Conservation (phyloP, 2,329 filamentous ascomycete species). For the Ophiostoma quercus region DNA sequence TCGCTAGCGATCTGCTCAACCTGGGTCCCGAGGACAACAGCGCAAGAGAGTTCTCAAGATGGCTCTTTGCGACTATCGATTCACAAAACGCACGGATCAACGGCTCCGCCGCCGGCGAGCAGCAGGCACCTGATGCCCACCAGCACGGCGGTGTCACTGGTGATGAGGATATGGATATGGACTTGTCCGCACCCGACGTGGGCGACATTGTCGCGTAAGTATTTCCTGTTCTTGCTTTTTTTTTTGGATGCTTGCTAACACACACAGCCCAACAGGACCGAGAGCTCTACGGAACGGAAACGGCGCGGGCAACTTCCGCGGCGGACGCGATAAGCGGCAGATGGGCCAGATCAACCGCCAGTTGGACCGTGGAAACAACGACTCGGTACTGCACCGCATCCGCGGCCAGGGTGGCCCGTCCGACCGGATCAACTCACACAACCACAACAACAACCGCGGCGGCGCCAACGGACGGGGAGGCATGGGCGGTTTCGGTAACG, state of each 20-base stretch:
- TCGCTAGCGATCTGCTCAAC: conserved; percentile 79
- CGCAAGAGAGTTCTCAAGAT: conserved; percentile 77
- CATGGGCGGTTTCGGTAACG: conserved; percentile 33
- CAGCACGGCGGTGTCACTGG: conserved; percentile 15
- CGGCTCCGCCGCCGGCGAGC: conserved; percentile 33
- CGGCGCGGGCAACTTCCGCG: conserved; percentile 45
- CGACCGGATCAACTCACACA: conserved; percentile 76
- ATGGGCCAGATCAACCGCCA: conserved; percentile 78
- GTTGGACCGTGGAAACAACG: conserved; percentile 68
- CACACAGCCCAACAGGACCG: conserved; percentile 78
- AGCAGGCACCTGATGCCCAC: not conserved
- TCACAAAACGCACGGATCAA: conserved; percentile 59
- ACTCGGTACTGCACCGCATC: conserved; percentile 74
- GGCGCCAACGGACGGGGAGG: conserved; percentile 62
- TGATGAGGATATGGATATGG: conserved; percentile 69
- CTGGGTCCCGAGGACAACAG: conserved; percentile 77
- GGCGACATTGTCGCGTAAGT: conserved; percentile 4
- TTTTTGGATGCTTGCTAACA: conserved; percentile 6
- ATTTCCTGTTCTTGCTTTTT: not conserved
- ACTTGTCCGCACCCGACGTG: conserved; percentile 37
- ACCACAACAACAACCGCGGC: conserved; percentile 55
- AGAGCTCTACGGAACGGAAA: conserved; percentile 88
- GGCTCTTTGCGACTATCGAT: conserved; percentile 88
- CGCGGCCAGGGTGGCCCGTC: conserved; percentile 60
- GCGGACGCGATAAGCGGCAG: conserved; percentile 71